Conservation (phyloP, 495 filamentous ascomycete genomes). For the Letharia columbiana region DNA sequence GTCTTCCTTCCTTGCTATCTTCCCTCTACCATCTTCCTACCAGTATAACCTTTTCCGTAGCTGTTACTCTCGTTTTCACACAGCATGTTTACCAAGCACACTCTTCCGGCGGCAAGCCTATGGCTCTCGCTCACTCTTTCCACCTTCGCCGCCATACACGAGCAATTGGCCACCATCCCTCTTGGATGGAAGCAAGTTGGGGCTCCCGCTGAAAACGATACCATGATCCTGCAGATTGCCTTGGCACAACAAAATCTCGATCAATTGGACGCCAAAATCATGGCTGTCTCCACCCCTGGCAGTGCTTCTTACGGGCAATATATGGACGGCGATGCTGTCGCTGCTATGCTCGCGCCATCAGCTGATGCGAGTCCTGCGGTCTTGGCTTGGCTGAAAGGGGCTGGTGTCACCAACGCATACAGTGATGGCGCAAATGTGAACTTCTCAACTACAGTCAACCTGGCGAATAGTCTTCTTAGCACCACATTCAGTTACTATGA, state of each 20-base stretch:
- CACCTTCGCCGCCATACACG: slow-evolving; percentile 10
- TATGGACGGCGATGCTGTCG: slow-evolving; percentile 50
- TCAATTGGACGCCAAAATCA: slow-evolving; percentile 51
- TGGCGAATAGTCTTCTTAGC: slow-evolving; percentile 46
- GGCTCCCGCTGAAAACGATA: slow-evolving; percentile 29
- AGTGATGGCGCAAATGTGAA: slow-evolving; percentile 49
- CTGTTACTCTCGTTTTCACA: not conserved
- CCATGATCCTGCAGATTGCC: slow-evolving; percentile 46
- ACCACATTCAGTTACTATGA: slow-evolving; percentile 47
- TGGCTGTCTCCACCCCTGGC: slow-evolving; percentile 54
- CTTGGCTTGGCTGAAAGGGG: slow-evolving; percentile 42
- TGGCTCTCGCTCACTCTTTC: not conserved
- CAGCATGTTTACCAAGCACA: not conserved
- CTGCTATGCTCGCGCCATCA: slow-evolving; percentile 41
- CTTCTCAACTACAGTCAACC: slow-evolving; percentile 41
- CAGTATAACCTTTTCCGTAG: too few relatives aligned
- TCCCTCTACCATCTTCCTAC: not conserved
- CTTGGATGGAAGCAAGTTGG: slow-evolving; percentile 28
- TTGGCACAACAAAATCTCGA: slow-evolving; percentile 43
- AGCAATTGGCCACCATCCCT: slow-evolving; percentile 19
- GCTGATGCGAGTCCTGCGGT: slow-evolving; percentile 36
- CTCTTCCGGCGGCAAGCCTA: not conserved
- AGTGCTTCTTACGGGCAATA: slow-evolving; percentile 55
- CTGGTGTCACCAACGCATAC: slow-evolving; percentile 35
- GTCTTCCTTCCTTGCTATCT: not conserved